Conservation (phyloP, 768 basidiomycete genomes). For the Mycena alexandri region DNA sequence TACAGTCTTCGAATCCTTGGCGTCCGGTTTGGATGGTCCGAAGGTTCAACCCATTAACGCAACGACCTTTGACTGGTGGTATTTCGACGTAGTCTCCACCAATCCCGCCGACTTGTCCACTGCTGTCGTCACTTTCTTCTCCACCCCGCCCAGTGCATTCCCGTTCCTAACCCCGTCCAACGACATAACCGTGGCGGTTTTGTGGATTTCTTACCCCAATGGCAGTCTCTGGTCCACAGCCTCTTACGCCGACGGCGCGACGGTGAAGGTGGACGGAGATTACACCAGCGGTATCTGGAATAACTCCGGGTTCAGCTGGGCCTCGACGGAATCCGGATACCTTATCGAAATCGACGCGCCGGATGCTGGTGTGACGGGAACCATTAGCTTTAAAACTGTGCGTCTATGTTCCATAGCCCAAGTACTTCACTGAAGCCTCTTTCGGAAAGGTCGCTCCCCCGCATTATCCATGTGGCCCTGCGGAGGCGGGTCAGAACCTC, state of each 20-base stretch:
- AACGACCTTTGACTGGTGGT: conserved; percentile 40
- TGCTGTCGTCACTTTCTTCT: conserved; percentile 37
- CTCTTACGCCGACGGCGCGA: conserved; percentile 11
- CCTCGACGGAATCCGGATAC: conserved; percentile 12
- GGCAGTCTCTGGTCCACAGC: conserved; percentile 22
- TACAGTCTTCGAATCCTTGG: conserved; percentile 13
- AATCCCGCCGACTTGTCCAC: conserved; percentile 27
- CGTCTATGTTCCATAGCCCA: neutral
- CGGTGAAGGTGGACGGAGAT: conserved; percentile 12
- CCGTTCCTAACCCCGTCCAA: conserved; percentile 20
- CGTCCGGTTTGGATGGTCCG: conserved; percentile 24
- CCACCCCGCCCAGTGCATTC: conserved; percentile 28
- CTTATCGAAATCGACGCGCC: conserved; percentile 28
- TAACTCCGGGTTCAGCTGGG: conserved; percentile 35
- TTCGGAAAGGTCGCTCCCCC: conserved; percentile 24
- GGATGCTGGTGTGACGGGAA: conserved; percentile 30
- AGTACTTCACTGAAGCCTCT: neutral
- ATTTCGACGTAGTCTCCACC: conserved; percentile 40
- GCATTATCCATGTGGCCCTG: conserved; percentile 34
- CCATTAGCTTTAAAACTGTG: conserved; percentile 21
- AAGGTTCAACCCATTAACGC: conserved; percentile 35
- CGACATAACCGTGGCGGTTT: conserved; percentile 21
- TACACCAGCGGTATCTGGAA: conserved; percentile 32
- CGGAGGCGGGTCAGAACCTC: conserved; percentile 23
- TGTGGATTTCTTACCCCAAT: conserved; percentile 28